Percentiles rank a stretch among this genome's conserved stretches.
Evolutionary conservation across 768 basidiomycete genomes (phyloP).

Genomic region (Cystofilobasidium macerans): DNA sequence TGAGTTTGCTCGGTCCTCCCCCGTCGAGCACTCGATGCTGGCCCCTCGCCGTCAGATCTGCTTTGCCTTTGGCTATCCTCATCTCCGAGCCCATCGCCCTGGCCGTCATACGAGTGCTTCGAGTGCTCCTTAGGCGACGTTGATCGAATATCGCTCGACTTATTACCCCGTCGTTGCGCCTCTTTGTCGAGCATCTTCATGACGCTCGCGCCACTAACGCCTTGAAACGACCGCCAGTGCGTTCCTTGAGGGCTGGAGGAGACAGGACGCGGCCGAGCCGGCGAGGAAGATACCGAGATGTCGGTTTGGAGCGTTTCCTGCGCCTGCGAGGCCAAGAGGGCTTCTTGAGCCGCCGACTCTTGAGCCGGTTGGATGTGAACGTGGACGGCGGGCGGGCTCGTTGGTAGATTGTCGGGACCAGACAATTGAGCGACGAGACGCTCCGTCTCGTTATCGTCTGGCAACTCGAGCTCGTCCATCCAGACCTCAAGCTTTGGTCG

Average conservation of each 20-base stretch:
- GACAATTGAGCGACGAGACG: background rate
- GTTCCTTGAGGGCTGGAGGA: background rate
- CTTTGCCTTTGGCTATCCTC: slow-evolving; percentile 8
- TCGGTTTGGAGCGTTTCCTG: background rate
- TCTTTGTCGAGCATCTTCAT: slow-evolving; percentile 7
- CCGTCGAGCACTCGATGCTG: background rate
- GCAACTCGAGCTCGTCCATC: slow-evolving; percentile 71
- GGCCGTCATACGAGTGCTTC: too few species aligned
- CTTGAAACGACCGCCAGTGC: background rate
- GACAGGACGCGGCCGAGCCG: background rate
- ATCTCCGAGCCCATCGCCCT: too few species aligned
- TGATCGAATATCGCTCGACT: background rate
- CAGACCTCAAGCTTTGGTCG: slow-evolving; percentile 68
- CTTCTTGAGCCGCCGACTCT: background rate
- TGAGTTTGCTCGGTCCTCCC: background rate
- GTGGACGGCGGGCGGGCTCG: background rate
- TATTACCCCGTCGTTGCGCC: background rate
- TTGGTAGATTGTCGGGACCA: background rate
- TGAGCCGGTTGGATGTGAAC: background rate
- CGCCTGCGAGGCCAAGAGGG: background rate
- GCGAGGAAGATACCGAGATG: background rate
- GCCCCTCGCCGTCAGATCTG: slow-evolving; percentile 11
- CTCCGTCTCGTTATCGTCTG: slow-evolving; percentile 38
- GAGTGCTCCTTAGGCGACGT: background rate
- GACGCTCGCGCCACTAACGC: slow-evolving; percentile 1